Evolutionary conservation across 108 stramenopile genomes (phyloP).

Genomic region (Licmophora abbreviata): DNA sequence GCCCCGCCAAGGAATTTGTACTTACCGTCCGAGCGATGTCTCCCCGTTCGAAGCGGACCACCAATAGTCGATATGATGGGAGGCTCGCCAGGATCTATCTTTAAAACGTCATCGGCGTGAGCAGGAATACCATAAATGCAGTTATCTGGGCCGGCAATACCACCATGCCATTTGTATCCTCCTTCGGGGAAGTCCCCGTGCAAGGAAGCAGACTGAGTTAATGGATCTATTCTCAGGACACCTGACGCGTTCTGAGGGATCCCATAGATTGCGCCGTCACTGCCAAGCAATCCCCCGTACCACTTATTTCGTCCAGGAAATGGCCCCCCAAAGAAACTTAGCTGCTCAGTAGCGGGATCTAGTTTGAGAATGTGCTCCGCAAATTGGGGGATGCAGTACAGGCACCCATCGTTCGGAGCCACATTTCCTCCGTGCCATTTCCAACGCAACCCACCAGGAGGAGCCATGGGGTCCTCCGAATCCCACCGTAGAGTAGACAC

Average conservation of each 20-base stretch:
- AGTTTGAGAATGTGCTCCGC: slow-evolving; percentile 61
- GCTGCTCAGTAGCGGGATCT: slow-evolving; percentile 55
- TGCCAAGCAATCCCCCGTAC: slow-evolving; percentile 72
- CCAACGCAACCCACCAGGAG: slow-evolving; percentile 40
- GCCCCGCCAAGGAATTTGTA: slow-evolving; percentile 87
- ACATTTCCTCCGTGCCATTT: slow-evolving; percentile 83
- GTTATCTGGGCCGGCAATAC: slow-evolving; percentile 42
- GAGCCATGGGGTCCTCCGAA: slow-evolving; percentile 12
- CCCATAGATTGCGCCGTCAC: slow-evolving; percentile 79
- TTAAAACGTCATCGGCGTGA: slow-evolving; percentile 71
- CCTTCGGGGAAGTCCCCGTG: slow-evolving; percentile 58
- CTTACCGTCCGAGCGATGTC: slow-evolving; percentile 75
- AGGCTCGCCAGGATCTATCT: slow-evolving; percentile 35
- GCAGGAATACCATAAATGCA: slow-evolving; percentile 69
- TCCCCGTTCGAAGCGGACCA: slow-evolving; percentile 35
- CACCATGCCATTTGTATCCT: slow-evolving; percentile 86
- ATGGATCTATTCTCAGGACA: slow-evolving; percentile 49
- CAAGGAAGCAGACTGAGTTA: slow-evolving; percentile 35
- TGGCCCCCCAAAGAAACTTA: slow-evolving; percentile 43
- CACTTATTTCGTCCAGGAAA: slow-evolving; percentile 75
- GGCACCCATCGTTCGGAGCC: slow-evolving; percentile 56
- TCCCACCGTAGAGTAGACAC: slow-evolving; percentile 30
- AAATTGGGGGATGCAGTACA: slow-evolving; percentile 81
- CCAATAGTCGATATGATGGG: slow-evolving; percentile 8
- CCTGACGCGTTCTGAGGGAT: slow-evolving; percentile 65